phyloP scores from a whole-genome alignment of 2,329 filamentous ascomycete species.

The Cercospora nicotianae region DNA sequence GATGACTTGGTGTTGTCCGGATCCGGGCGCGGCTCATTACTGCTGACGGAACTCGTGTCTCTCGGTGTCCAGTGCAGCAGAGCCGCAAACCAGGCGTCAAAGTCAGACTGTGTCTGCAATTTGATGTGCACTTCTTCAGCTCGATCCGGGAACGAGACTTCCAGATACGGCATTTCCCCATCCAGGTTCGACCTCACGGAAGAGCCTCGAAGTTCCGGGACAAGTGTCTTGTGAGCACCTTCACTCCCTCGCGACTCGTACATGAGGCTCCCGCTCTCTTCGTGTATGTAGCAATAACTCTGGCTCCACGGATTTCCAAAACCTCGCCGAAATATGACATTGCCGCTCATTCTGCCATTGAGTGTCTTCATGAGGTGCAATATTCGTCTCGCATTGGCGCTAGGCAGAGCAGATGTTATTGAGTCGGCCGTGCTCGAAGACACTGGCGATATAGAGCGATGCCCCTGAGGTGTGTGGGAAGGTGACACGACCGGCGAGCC shows the following conservation, averaged over 20 bases:
- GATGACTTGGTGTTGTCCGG: slow-evolving; percentile 24
- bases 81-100: slow-evolving; percentile 78
- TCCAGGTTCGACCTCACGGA: slow-evolving; percentile 58
- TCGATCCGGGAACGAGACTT: slow-evolving; percentile 55
- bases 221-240: slow-evolving; percentile 64
- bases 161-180: slow-evolving; percentile 51
- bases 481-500: slow-evolving; percentile 31
- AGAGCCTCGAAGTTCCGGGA: slow-evolving; percentile 75
- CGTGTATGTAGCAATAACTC: slow-evolving; percentile 76
- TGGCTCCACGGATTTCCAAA: slow-evolving; percentile 63
- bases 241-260: slow-evolving; percentile 69
- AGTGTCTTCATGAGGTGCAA: slow-evolving; percentile 74
- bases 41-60: slow-evolving; percentile 24
- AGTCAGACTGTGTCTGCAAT: slow-evolving; percentile 64
- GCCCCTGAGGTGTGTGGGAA: slow-evolving; percentile 23
- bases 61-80: slow-evolving; percentile 71
- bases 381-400: slow-evolving; percentile 64
- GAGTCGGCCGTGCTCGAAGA: slow-evolving; percentile 34
- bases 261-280: slow-evolving; percentile 71
- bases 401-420: slow-evolving; percentile 38
- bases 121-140: slow-evolving; percentile 64
- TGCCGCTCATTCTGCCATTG: slow-evolving; percentile 76
- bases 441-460: slow-evolving; percentile 36
- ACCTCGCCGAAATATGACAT: slow-evolving; percentile 69
- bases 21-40: slow-evolving; percentile 25